Evolutionary conservation across 2,329 filamentous ascomycete species (phyloP), one percentile per base, ranked within the genome.

Genomic region (Aspergillus sp.): DNA sequence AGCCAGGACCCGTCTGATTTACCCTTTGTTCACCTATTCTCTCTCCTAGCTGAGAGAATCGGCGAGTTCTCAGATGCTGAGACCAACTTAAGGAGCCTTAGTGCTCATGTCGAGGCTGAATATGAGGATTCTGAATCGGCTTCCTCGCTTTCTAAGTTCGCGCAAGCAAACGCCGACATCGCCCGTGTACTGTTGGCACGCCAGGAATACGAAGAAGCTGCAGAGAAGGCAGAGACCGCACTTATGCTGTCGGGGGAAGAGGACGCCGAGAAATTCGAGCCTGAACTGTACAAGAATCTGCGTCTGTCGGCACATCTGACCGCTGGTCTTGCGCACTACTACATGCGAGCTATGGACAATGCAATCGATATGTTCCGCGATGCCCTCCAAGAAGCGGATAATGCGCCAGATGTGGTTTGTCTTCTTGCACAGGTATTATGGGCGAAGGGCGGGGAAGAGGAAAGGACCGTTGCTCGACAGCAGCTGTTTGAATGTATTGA

Each of bases 371-470:
- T 89, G 76, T 96, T 99, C 73, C 86, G 91, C 62, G 81, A 86
- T 3, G 92, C 92, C 0, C 80, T 98, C 7, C 82, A 87, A 56
- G 92, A 96, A 70, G 91, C 89, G 1, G 78, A 84, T 30, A 84
- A 84, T 39, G 87, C 91, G 60, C 89, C 93, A 0, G 92, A 97
- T 68, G 89, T 93, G 1, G 87, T 92, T 0, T 97, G 93, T 68
- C 81, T 97, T 12, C 81, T 98, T 12, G 90, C 93, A 0, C 91
- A 98, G 74, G 90, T 98, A 0, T 82, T 98, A 0, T 99, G 95
- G 93, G 93, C 93, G 0, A 91, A 91, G 63, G 92, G 90, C 8
- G 86, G 87, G 0, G 85, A 88, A 6, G 82, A 87, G 1, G 89
- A 93, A 55, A 86, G 88, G 47, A 85, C 88, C 50, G 86, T 89